Base-by-base conservation (phyloP, 2,329 filamentous ascomycete species). In the Claviceps sorghi region DNA sequence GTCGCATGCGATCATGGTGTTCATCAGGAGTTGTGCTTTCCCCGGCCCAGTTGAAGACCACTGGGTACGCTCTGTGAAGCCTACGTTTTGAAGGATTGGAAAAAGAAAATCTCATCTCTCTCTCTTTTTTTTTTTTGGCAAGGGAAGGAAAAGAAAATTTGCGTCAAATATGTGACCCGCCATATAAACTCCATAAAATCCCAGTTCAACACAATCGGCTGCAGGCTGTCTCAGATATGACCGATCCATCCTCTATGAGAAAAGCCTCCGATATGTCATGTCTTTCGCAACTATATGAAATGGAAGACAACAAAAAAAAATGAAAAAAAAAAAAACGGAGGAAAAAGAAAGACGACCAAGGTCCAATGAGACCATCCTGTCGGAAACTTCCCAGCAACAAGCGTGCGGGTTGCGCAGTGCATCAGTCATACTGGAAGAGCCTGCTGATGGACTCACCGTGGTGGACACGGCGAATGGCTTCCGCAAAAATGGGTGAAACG, bases 371-470 rank as follows among this genome's bases (percentile, higher is more conserved):
- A 44, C 42, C 13, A 29, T 21, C 8, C 13, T 6, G 29, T 15
- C 11, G 22, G 41, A 30, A 29, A 29, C 48, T 17, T 7, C 19
- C 3, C 10, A 9, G n/a, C n/a, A 42, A 9, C 2, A 42, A 1
- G 40, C n/a, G 8, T n/a, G 21, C n/a, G n/a, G 7, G 41, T 40
- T 9, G 22, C n/a, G 7, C 22, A 13, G 13, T 19, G n/a, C 15
- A 22, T 58, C 47, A 64, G 58, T 58, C 55, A 54, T 68, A 65
- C 59, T 69, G 66, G 58, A 98, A 98, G 50, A 98, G 77, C 55
- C 93, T 88, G 66, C 89, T 95, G 70, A 98, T 95, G 63, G 88
- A 95, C 73, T 98, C 93, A 62, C 93, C 93, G 68, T 97, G 90
- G 70, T 98, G 93, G 54, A 97, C 91, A 57, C 93, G 82, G 57